Conservation (phyloP, 2,329 filamentous ascomycete species). For the Aotearoamyces nothofagi region DNA sequence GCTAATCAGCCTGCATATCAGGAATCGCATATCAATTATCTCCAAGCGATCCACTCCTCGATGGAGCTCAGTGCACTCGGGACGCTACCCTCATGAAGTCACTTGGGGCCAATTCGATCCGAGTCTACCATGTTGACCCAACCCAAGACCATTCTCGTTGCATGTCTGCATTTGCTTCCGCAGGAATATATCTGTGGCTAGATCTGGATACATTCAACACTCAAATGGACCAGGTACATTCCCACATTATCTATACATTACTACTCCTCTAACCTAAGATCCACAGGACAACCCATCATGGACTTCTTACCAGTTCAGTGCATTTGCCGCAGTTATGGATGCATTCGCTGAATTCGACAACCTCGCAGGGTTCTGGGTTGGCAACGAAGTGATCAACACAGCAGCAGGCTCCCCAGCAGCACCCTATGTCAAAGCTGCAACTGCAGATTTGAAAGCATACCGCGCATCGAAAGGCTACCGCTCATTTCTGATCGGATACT, state of each 20-base stretch:
- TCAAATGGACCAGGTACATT: too few species aligned
- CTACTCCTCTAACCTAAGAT: too few species aligned
- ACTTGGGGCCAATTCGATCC: conserved; percentile 69
- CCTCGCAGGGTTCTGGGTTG: conserved; percentile 70
- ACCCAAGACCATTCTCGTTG: conserved; percentile 57
- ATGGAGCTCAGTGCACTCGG: conserved; percentile 59
- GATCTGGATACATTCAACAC: conserved; percentile 67
- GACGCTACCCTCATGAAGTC: conserved; percentile 68
- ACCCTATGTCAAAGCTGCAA: conserved; percentile 71
- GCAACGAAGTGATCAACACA: conserved; percentile 70
- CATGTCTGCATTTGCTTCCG: conserved; percentile 66
- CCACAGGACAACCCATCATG: too few species aligned
- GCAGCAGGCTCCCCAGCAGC: conserved; percentile 46
- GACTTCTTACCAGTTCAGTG: conserved; percentile 55
- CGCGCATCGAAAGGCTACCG: conserved; percentile 62
- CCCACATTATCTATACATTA: too few species aligned
- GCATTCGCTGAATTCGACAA: conserved; percentile 67
- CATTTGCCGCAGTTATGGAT: conserved; percentile 60
- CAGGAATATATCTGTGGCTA: conserved; percentile 70
- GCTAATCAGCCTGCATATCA: too few species aligned
- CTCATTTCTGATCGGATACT: conserved; percentile 73
- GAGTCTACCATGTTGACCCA: conserved; percentile 77
- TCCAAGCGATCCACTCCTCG: conserved; percentile 57
- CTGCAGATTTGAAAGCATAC: conserved; percentile 71
- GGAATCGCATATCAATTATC: conserved; percentile 58